Base-by-base conservation (phyloP, 768 basidiomycete species). In the Lepiota venenata region DNA sequence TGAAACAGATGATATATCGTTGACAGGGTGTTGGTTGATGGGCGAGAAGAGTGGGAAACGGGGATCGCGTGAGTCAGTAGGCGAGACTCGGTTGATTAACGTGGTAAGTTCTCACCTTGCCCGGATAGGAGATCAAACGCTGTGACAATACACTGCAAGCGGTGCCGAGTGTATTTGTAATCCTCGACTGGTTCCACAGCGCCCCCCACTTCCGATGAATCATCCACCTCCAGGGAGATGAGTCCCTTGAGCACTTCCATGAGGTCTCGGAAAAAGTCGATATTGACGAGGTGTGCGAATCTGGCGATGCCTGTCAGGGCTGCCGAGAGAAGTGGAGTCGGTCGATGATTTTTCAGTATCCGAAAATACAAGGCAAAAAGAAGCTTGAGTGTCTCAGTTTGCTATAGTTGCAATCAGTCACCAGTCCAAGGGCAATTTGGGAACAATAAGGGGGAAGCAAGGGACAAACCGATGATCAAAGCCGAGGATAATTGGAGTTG, bases 181-280 rank as follows among this genome's bases (percentile, higher is more conserved):
- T 58, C 56, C 36, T 57, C 55, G 49, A 47, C 21, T 16, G 57
- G 29, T 47, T 45, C 59, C 48, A 51, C 47, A 25, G 51, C 27
- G 14, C 43, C 29, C 20, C 65, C 53, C 58, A 58, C 55, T 58
- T 60, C 48, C 52, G 60, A 56, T 22, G 66, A 69, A 44, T 69
- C 68, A 44, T 67, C 71, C 21, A 69, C 70, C n/a, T 74, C 71
- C 25, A 82, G 82, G 48, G 74, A 64, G 62, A 95, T 83, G 55
- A 95, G 80, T 55, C 78, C 79, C 71, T 90, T 90, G 32, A 99
- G 76, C 4, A 94, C 91, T 50, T 82, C 77, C 75, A 99, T 80
- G 44, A 99, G 77, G 71, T 99, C 97, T 64, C 88, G 87, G 83
- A 98, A 99, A 73, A 99, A 98, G 68, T 99, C 95, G 61, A 98